These are phyloP conservation scores for Eremothecium gossypii DNA, from an alignment of 1,139 yeast species.

Conservation along the genomic window DNA sequence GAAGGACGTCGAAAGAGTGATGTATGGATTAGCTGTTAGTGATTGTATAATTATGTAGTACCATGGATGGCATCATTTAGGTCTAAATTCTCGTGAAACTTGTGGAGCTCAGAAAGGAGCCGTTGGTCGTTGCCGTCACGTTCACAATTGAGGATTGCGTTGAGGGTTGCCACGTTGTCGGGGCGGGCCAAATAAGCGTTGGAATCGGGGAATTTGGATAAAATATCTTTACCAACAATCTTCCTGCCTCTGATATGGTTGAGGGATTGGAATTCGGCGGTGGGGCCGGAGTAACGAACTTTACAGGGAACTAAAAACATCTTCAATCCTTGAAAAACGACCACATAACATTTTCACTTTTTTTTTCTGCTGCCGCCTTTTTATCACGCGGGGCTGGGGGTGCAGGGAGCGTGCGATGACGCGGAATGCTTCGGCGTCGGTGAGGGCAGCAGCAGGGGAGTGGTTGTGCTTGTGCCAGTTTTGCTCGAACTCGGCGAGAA, in stretches of 20 bases:
- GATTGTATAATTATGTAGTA: slow-evolving; percentile 41
- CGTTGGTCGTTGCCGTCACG: slow-evolving; percentile 23
- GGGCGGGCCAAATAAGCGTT: slow-evolving; percentile 10
- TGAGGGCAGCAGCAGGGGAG: slow-evolving; percentile 2
- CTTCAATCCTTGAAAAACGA: slow-evolving; percentile 4
- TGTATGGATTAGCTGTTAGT: slow-evolving; percentile 74
- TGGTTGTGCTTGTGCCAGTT: slow-evolving; percentile 1
- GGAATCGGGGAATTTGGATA: slow-evolving; percentile 6
- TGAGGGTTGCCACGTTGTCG: slow-evolving; percentile 4
- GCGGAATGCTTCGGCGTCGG: not conserved
- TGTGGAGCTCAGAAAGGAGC: slow-evolving; percentile 12
- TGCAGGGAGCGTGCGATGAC: not conserved
- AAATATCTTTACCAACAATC: slow-evolving; percentile 15
- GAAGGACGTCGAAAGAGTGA: slow-evolving; percentile 81
- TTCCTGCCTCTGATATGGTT: slow-evolving; percentile 23
- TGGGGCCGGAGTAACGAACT: slow-evolving; percentile 15
- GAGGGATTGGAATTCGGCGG: slow-evolving; percentile 14
- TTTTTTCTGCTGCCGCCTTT: slow-evolving; percentile 4
- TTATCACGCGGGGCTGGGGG: slow-evolving; percentile 1
- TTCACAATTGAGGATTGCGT: slow-evolving; percentile 14
- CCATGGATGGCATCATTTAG: slow-evolving; percentile 14
- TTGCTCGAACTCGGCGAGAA: slow-evolving; percentile 7
- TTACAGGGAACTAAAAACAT: slow-evolving; percentile 18
- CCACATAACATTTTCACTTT: slow-evolving; percentile 5
- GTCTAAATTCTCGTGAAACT: slow-evolving; percentile 15